phyloP scores from a whole-genome alignment of 208 protist genomes.

The Angomonas deanei region DNA sequence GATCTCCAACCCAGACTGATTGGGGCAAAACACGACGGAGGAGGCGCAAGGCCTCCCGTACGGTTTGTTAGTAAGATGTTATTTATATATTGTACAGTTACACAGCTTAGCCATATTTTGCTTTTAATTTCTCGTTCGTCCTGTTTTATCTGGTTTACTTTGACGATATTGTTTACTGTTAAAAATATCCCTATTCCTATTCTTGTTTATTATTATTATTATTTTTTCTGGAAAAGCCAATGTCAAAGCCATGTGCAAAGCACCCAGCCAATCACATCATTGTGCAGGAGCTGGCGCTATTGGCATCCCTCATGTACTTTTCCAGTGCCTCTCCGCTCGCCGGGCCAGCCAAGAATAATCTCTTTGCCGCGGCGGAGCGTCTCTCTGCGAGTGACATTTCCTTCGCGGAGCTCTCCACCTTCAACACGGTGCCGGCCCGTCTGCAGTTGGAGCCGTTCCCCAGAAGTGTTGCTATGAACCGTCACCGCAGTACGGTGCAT shows the following conservation, averaged over 20 bases:
- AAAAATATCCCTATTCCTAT: not conserved
- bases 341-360: not conserved
- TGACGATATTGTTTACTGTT: too few relatives aligned
- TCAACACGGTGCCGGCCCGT: not conserved
- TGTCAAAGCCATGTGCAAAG: slow-evolving; percentile 16
- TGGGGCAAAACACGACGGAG: too few relatives aligned
- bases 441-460: not conserved
- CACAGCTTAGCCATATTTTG: not conserved
- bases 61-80: too few relatives aligned
- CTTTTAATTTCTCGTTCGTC: not conserved
- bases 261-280: slow-evolving; percentile 54
- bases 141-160: not conserved
- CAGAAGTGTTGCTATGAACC: not conserved
- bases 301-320: slow-evolving; percentile 22
- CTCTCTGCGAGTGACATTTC: not conserved
- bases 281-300: slow-evolving; percentile 61
- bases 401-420: not conserved
- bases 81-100: not conserved
- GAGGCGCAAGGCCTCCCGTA: too few relatives aligned
- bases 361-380: slow-evolving; percentile 5
- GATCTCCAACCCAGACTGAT: not conserved
- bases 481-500: not conserved
- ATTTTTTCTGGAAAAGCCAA: not conserved
- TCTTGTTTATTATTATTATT: slow-evolving; percentile 1
- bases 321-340: slow-evolving; percentile 10